Base-by-base conservation (phyloP, 306 rosid species). In the Cicer chorassanicum region DNA sequence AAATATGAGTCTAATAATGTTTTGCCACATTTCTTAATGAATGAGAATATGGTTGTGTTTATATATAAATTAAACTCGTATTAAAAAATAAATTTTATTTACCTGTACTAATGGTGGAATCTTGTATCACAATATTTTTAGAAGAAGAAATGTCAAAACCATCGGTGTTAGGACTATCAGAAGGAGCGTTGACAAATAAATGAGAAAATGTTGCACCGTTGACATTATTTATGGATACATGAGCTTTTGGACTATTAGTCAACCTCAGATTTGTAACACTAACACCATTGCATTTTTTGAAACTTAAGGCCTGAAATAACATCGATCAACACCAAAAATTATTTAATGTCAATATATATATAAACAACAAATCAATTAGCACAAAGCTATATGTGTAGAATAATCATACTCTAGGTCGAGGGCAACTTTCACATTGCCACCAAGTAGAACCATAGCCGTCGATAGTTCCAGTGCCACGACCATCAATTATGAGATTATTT, bases 161-260 rank as follows among this genome's bases (percentile, higher is more conserved):
- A 79, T 86, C 87, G 1, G 90, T 86, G 71, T 86, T 86, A 1
- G 88, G 88, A 9, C 90, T 86, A 0, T 65, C 5, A 9, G 2
- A 15, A 16, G 90, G 90, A 21, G 90, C 84, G 36, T 4, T 8
- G 9, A 84, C 50, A 0, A 5, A 4, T 1, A 86, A 59, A 15
- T 48, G 2, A 13, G 44, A 55, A 11, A 86, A 70, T 2, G 3
- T 14, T 0, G 14, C 86, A 9, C 43, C 64, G 6, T 72, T 10
- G 55, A 81, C 63, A 4, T 0, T 13, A 38, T 5, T 12, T 4
- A 86, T 15, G 19, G 63, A 5, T 48, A 84, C 60, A 63, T 81
- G 87, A 44, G 29, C 7, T 59, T 19, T 40, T 0, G 84, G 83
- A 13, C 83, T 84, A 36, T 86, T 9, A 1, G 4, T 2, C 3